Conservation (phyloP, 2,329 filamentous ascomycete genomes). For the Colletotrichum filicis region DNA sequence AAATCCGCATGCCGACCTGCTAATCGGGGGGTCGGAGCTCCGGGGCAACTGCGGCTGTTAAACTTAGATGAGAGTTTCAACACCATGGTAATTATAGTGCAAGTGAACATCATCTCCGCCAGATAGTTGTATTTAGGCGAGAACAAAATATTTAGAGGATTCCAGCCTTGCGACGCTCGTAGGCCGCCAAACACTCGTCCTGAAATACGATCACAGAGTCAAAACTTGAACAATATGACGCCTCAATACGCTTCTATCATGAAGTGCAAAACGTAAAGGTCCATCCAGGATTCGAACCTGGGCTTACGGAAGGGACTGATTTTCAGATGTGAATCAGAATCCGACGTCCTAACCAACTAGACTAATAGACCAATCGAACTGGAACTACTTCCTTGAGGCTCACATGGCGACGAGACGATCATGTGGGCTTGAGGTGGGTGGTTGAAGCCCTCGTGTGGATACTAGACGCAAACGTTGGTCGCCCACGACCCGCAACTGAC, state of each 20-base stretch:
- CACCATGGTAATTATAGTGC: too few species aligned
- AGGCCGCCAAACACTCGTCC: too few species aligned
- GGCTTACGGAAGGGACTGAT: constrained; percentile 23
- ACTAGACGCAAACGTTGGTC: not conserved
- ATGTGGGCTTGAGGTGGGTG: not conserved
- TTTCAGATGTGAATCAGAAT: not conserved
- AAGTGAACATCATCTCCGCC: too few species aligned
- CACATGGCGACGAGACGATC: fast-evolving
- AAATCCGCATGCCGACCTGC: not conserved
- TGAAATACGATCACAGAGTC: too few species aligned
- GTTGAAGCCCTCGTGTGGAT: not conserved
- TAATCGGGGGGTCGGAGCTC: not conserved
- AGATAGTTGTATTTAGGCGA: too few species aligned
- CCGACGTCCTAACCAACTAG: constrained; percentile 32
- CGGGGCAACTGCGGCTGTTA: not conserved
- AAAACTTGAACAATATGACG: not conserved
- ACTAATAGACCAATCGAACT: constrained; percentile 1
- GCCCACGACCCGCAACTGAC: not conserved
- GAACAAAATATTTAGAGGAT: too few species aligned
- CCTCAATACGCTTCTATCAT: too few species aligned
- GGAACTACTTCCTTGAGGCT: fast-evolving
- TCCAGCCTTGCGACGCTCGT: too few species aligned
- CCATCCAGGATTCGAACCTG: constrained; percentile 28
- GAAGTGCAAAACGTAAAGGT: not conserved
- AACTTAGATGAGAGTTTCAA: not conserved